Conservation (phyloP, 108 stramenopile genomes). For the Schizochytrium sp. region DNA sequence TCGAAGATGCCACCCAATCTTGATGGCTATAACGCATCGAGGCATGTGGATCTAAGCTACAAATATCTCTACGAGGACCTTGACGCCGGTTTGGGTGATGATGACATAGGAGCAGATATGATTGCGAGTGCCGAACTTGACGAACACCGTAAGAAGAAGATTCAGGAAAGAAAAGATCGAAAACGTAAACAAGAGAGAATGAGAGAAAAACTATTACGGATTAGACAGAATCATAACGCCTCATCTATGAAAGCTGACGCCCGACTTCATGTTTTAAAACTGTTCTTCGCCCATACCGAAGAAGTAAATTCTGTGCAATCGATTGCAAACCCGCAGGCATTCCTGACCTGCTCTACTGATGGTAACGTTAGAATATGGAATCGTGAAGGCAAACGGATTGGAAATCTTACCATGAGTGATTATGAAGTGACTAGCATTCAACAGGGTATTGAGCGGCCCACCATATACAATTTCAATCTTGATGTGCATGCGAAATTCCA, state of each 20-base stretch:
- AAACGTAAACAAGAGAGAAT: constrained; percentile 28
- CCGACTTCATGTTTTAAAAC: neutral
- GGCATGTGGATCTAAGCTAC: constrained; percentile 37
- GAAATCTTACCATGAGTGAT: constrained; percentile 20
- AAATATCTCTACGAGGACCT: constrained; percentile 28
- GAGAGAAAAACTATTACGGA: constrained; percentile 16
- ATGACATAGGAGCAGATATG: neutral
- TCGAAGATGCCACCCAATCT: constrained; percentile 3
- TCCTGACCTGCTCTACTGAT: constrained; percentile 11
- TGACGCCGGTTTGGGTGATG: neutral
- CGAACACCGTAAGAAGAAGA: neutral
- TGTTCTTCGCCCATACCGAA: constrained; percentile 18
- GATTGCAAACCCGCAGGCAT: neutral
- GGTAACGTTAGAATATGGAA: constrained; percentile 40
- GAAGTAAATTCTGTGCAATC: neutral
- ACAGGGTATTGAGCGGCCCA: neutral
- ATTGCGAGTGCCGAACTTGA: neutral
- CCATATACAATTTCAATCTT: neutral
- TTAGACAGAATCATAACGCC: neutral
- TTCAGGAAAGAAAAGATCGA: constrained; percentile 2
- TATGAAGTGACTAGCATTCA: constrained; percentile 22
- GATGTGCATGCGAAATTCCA: constrained; percentile 1
- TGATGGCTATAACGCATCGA: constrained; percentile 44
- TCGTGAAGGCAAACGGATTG: constrained; percentile 13
- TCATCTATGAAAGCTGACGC: neutral